Evolutionary conservation across 805 yeast species (phyloP).

Genomic region (Cyberlindnera nakhonratchasimensis): DNA sequence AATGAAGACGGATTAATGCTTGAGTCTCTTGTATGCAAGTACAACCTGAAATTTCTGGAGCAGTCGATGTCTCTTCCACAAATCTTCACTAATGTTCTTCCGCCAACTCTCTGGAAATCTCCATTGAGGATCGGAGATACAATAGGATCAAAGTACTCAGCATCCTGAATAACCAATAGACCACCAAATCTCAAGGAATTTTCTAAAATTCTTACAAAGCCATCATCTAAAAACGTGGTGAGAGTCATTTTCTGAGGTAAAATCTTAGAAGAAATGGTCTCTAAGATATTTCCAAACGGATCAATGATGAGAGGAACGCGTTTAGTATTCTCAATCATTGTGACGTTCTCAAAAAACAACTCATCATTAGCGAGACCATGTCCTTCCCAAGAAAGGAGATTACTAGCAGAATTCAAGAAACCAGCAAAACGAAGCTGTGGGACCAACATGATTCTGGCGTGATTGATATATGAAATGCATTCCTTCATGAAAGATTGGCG

Average conservation of each 20-base stretch:
- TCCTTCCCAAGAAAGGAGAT: slow-evolving; percentile 48
- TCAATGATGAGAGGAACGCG: slow-evolving; percentile 65
- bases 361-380: slow-evolving; percentile 56
- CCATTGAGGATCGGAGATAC: slow-evolving; percentile 56
- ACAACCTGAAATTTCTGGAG: slow-evolving; percentile 58
- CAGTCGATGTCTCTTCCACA: slow-evolving; percentile 66
- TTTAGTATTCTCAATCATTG: slow-evolving; percentile 40
- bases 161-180: slow-evolving; percentile 65
- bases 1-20: slow-evolving; percentile 45
- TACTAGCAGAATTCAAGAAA: slow-evolving; percentile 39
- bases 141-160: slow-evolving; percentile 77
- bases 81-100: slow-evolving; percentile 56
- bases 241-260: slow-evolving; percentile 40
- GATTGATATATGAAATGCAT: slow-evolving; percentile 37
- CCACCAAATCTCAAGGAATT: slow-evolving; percentile 86
- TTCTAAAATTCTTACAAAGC: slow-evolving; percentile 66
- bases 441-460: slow-evolving; percentile 39
- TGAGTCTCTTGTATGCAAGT: slow-evolving; percentile 59
- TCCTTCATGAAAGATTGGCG: slow-evolving; percentile 35
- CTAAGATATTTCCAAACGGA: slow-evolving; percentile 51
- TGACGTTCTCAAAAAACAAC: slow-evolving; percentile 58
- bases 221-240: slow-evolving; percentile 70
- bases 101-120: slow-evolving; percentile 66
- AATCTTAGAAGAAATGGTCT: slow-evolving; percentile 35
- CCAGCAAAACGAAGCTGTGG: slow-evolving; percentile 32